Conservation (phyloP, 2,329 filamentous ascomycete species). For the Colletotrichum tropicale region DNA sequence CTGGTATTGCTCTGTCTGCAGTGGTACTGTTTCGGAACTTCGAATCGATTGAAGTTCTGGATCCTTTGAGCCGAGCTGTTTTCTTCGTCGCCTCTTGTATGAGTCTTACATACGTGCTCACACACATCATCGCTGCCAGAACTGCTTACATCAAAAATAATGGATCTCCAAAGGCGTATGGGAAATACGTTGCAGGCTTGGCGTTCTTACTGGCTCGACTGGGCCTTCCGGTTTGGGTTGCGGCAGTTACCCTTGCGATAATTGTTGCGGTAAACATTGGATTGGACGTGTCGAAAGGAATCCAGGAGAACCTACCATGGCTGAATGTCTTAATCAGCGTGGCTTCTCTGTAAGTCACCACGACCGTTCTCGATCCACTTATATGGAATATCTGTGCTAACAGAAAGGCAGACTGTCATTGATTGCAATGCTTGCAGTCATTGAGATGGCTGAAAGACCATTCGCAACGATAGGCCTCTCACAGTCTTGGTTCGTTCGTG, state of each 20-base stretch:
- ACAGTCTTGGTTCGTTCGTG: not conserved
- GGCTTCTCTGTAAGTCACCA: not conserved
- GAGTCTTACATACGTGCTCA: constrained; percentile 5
- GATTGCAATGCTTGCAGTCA: not conserved
- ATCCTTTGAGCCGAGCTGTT: constrained; percentile 11
- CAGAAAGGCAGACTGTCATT: not conserved
- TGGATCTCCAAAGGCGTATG: not conserved
- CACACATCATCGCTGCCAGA: not conserved
- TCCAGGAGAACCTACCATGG: constrained; percentile 4
- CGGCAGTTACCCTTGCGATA: constrained; percentile 6
- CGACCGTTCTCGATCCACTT: not conserved
- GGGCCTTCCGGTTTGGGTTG: constrained; percentile 7
- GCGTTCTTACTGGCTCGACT: constrained; percentile 3
- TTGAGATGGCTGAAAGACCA: constrained; percentile 13
- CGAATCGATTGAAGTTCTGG: not conserved
- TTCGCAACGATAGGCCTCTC: constrained; percentile 12
- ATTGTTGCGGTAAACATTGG: constrained; percentile 13
- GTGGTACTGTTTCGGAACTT: not conserved
- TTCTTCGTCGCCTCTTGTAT: constrained; percentile 15
- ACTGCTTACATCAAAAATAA: not conserved
- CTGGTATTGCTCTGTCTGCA: constrained; percentile 7
- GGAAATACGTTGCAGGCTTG: constrained; percentile 1
- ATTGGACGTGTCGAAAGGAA: constrained; percentile 4
- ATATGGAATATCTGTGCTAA: not conserved
- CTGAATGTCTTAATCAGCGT: constrained; percentile 14